phyloP scores from a whole-genome alignment of 2,329 filamentous ascomycete species.

The Fusarium dlaminii region DNA sequence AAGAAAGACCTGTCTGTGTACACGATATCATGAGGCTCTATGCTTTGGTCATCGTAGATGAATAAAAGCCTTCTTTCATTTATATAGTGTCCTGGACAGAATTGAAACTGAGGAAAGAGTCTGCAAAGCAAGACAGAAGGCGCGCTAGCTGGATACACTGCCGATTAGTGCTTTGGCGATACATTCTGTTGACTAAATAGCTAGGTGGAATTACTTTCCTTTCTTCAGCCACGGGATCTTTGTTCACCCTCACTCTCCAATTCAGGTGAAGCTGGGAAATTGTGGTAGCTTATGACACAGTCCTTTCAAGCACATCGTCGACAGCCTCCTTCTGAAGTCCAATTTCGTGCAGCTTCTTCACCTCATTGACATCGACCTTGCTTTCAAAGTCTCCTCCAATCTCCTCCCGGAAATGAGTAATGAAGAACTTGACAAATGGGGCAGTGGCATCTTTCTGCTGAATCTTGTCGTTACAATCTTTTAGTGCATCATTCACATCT shows the following conservation, averaged over 20 bases:
- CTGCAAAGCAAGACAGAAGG: neutral
- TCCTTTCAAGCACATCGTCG: neutral
- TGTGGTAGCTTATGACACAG: neutral
- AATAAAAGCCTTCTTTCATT: neutral
- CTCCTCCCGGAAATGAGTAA: slow-evolving; percentile 13
- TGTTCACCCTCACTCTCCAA: neutral
- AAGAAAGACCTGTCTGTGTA: neutral
- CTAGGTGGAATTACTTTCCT: accelerated
- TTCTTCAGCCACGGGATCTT: neutral
- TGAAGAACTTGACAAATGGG: slow-evolving; percentile 16
- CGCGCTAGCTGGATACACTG: too few relatives aligned
- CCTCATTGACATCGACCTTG: neutral
- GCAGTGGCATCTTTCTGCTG: neutral
- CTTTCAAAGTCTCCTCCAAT: neutral
- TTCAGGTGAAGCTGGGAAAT: accelerated
- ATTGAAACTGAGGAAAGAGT: neutral
- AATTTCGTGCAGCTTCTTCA: neutral
- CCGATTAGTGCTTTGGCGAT: neutral
- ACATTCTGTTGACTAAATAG: neutral
- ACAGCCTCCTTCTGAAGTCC: slow-evolving; percentile 5
- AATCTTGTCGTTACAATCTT: slow-evolving; percentile 3
- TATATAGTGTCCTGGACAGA: neutral
- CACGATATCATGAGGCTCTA: neutral
- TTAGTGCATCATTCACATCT: neutral
- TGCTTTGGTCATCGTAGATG: too few relatives aligned